phyloP scores from a whole-genome alignment of 2,329 filamentous ascomycete genomes.

The Epichloe bromicola region DNA sequence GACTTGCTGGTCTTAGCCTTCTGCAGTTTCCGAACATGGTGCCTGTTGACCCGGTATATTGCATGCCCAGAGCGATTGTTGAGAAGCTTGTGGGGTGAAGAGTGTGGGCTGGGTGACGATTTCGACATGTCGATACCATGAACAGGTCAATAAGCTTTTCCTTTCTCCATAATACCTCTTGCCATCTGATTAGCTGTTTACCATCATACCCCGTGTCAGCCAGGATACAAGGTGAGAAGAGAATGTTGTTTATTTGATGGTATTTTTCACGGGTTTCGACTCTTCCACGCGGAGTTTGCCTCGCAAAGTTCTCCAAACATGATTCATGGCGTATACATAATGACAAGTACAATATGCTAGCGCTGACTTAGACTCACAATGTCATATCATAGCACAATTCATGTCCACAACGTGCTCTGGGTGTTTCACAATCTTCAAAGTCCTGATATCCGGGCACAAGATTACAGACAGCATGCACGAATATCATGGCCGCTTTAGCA shows the following conservation, averaged over 20 bases:
- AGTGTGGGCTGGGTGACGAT: neutral
- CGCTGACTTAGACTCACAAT: neutral
- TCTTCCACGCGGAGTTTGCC: constrained; percentile 12
- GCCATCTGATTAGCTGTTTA: constrained; percentile 58
- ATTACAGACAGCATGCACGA: neutral
- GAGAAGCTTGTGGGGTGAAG: constrained; percentile 37
- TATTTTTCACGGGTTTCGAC: constrained; percentile 16
- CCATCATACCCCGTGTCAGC: constrained; percentile 33
- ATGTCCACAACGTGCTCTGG: neutral
- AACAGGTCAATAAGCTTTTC: neutral
- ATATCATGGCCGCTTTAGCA: too few species aligned
- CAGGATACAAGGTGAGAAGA: constrained; percentile 64
- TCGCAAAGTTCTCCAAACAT: constrained; percentile 16
- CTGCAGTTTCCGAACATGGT: constrained; percentile 64
- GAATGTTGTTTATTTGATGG: constrained; percentile 21
- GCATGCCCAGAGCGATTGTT: constrained; percentile 58
- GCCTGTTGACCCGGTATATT: constrained; percentile 80
- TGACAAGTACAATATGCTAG: neutral
- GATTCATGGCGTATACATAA: neutral
- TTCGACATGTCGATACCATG: neutral
- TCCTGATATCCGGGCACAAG: neutral
- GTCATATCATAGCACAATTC: neutral
- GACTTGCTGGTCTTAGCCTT: constrained; percentile 75
- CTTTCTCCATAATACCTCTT: constrained; percentile 32
- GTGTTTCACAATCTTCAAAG: neutral